Evolutionary conservation across 2,329 filamentous ascomycete genomes (phyloP).

Genomic region (Elsinoe necatrix): DNA sequence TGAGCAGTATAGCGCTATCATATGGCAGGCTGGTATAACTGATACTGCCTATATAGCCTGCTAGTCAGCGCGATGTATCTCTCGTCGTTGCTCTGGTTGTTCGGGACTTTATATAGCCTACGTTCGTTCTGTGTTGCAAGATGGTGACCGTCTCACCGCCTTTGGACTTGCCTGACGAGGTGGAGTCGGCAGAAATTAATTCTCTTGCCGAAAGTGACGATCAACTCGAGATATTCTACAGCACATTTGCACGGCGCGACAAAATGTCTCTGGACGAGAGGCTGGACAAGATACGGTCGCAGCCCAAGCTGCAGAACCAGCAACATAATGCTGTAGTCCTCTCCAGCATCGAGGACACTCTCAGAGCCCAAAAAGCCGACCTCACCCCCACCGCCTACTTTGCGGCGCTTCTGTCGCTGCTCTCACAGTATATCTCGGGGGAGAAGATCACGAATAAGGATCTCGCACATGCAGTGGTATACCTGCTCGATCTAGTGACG

Average conservation of each 20-base stretch:
- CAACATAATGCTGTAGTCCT: conserved; percentile 86
- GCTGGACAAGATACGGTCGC: conserved; percentile 87
- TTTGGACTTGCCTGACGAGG: neutral
- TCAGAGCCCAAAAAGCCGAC: conserved; percentile 77
- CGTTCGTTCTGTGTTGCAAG: no score
- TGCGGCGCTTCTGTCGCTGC: conserved; percentile 81
- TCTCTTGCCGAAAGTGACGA: neutral
- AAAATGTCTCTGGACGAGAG: conserved; percentile 68
- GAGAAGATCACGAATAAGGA: conserved; percentile 65
- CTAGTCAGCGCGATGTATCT: no score
- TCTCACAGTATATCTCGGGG: conserved; percentile 63
- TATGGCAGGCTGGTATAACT: no score
- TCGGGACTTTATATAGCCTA: no score
- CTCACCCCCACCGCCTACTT: conserved; percentile 88
- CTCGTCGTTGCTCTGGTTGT: no score
- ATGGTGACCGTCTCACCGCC: no score
- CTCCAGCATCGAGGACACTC: conserved; percentile 82
- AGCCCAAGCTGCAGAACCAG: conserved; percentile 90
- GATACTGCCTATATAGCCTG: no score
- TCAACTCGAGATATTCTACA: neutral
- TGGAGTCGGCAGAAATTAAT: conserved; percentile 13
- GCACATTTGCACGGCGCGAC: conserved; percentile 1
- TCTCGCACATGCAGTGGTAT: conserved; percentile 76
- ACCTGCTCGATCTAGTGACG: conserved; percentile 88
- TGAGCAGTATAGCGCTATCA: no score